A percentile compares a stretch with the other conserved stretches of the same genome.
phyloP scores from a whole-genome alignment of 768 basidiomycete genomes.

The Tremella fuciformis region DNA sequence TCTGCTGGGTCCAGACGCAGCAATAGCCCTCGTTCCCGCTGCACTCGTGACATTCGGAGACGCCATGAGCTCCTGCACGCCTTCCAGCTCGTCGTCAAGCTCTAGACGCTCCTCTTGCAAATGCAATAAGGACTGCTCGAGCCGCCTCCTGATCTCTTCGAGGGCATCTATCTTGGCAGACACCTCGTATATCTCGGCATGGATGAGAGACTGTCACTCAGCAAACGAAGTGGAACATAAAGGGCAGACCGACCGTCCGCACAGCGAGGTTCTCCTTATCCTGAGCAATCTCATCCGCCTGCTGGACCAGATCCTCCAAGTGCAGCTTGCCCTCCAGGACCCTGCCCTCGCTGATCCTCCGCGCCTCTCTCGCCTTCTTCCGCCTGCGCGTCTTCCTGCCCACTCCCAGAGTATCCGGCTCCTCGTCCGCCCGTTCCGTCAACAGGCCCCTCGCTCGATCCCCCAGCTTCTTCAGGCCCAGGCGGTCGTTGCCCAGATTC shows the following conservation, averaged over 20 bases:
- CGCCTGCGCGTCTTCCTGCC: constrained; percentile 52
- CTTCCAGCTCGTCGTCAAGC: constrained; percentile 91
- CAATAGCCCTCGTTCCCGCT: constrained; percentile 48
- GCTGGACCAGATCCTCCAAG: constrained; percentile 76
- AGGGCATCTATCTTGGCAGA: constrained; percentile 82
- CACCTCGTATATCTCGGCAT: constrained; percentile 83
- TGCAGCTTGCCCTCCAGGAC: constrained; percentile 66
- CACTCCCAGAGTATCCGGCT: constrained; percentile 55
- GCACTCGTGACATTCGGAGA: constrained; percentile 40
- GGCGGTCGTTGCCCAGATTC: constrained; percentile 61
- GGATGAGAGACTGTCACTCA: constrained; percentile 67
- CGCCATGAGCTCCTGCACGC: constrained; percentile 75
- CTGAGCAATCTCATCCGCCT: constrained; percentile 76
- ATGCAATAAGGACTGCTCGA: constrained; percentile 78
- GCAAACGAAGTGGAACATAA: constrained; percentile 4
- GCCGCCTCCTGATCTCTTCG: constrained; percentile 71
- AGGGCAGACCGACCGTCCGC: constrained; percentile 63
- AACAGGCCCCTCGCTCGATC: constrained; percentile 74
- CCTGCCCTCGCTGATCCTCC: constrained; percentile 50
- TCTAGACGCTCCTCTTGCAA: constrained; percentile 94
- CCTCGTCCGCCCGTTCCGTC: constrained; percentile 57
- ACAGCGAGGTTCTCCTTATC: constrained; percentile 94
- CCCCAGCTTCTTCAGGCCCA: constrained; percentile 77
- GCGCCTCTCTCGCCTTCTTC: constrained; percentile 54
- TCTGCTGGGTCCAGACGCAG: constrained; percentile 56